Evolutionary conservation across 108 stramenopile species (phyloP).

Genomic region (Stephanodiscus triporus): DNA sequence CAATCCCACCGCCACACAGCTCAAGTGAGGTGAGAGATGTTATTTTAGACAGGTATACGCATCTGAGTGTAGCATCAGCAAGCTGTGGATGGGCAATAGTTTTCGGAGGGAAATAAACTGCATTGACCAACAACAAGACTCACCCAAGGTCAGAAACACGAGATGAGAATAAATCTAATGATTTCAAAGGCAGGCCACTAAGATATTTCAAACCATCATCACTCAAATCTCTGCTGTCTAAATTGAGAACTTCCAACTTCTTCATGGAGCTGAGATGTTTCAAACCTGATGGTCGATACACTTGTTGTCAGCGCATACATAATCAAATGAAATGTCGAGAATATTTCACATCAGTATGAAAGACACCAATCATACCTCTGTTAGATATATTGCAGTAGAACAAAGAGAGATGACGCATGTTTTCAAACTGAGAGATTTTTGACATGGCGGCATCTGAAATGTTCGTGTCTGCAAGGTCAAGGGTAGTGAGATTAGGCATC

Average conservation of each 20-base stretch:
- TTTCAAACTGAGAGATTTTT: constrained; percentile 76
- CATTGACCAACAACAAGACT: background rate
- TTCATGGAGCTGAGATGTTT: constrained; percentile 65
- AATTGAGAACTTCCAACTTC: constrained; percentile 64
- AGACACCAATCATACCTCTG: constrained; percentile 1
- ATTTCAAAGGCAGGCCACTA: constrained; percentile 56
- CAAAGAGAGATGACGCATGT: constrained; percentile 69
- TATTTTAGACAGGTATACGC: constrained; percentile 69
- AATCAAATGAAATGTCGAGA: too few species aligned
- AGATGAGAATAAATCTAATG: constrained; percentile 82
- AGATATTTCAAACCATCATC: constrained; percentile 74
- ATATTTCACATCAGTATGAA: background rate
- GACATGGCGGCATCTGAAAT: constrained; percentile 76
- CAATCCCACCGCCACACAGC: constrained; percentile 82
- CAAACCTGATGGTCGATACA: constrained; percentile 50
- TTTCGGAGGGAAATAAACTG: background rate
- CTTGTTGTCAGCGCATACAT: background rate
- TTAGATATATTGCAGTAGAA: constrained; percentile 85
- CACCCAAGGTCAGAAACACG: constrained; percentile 75
- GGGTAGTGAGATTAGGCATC: constrained; percentile 68
- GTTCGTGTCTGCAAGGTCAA: constrained; percentile 85
- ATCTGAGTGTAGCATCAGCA: constrained; percentile 20
- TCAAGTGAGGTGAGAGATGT: constrained; percentile 83
- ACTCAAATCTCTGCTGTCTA: constrained; percentile 82
- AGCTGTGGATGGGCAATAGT: background rate